A percentile compares a stretch with the other conserved stretches of the same genome.
Conservation (phyloP, 2,329 filamentous ascomycete species). For the Alternaria postmessia region DNA sequence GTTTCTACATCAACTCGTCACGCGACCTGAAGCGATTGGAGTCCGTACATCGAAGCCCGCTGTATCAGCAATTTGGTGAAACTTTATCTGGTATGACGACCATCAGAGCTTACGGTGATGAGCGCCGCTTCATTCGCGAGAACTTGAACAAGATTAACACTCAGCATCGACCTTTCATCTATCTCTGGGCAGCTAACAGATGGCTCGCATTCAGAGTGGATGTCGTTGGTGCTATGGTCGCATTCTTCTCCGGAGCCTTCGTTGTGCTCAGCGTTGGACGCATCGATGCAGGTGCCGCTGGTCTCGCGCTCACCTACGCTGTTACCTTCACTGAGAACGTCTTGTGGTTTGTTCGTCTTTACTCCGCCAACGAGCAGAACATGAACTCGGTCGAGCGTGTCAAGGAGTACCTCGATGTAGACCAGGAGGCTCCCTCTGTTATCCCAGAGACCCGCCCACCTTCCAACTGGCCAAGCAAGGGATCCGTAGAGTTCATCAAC, state of each 20-base stretch:
- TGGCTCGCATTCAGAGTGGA: slow-evolving; percentile 96
- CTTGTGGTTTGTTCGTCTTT: slow-evolving; percentile 92
- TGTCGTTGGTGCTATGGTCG: slow-evolving; percentile 85
- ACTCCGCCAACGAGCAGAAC: slow-evolving; percentile 96
- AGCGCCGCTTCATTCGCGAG: slow-evolving; percentile 90
- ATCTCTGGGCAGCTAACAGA: slow-evolving; percentile 93
- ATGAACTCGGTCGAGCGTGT: slow-evolving; percentile 99
- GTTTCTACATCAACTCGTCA: slow-evolving; percentile 91
- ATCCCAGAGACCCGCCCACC: slow-evolving; percentile 81
- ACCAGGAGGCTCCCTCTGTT: slow-evolving; percentile 85
- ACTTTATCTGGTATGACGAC: slow-evolving; percentile 94
- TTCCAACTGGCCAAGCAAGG: slow-evolving; percentile 82
- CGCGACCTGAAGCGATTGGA: slow-evolving; percentile 94
- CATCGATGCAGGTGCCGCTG: slow-evolving; percentile 89
- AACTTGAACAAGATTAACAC: slow-evolving; percentile 89
- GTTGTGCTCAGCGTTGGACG: slow-evolving; percentile 82
- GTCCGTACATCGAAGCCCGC: slow-evolving; percentile 89
- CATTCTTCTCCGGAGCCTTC: slow-evolving; percentile 93
- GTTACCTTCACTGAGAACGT: slow-evolving; percentile 98
- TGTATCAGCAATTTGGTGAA: slow-evolving; percentile 98
- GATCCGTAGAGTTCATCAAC: slow-evolving; percentile 83
- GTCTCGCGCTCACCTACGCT: slow-evolving; percentile 93
- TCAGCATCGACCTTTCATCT: slow-evolving; percentile 93
- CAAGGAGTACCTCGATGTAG: slow-evolving; percentile 95
- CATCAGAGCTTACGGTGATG: slow-evolving; percentile 94